Conservation (phyloP, 257 asterid species). For the Fraxinus cuspidata region DNA sequence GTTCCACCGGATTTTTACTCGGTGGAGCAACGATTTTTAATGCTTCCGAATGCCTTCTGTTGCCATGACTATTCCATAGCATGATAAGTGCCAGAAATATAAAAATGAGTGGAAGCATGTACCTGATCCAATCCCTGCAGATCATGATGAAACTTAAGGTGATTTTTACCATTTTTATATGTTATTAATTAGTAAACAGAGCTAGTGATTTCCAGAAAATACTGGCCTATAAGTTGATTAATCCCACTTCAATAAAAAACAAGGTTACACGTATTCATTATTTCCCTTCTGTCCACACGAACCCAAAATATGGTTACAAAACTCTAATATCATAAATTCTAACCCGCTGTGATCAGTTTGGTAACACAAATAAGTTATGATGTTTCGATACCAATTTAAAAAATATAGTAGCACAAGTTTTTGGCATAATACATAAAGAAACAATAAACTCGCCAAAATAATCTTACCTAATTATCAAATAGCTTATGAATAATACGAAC, state of each 20-base stretch:
- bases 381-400: not conserved
- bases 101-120: constrained; percentile 49
- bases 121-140: constrained; percentile 74
- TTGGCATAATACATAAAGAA: constrained; percentile 7
- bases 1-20: constrained; percentile 80
- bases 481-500: constrained; percentile 62
- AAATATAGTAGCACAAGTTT: not conserved
- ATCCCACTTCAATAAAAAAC: not conserved
- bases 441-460: not conserved
- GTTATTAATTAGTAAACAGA: not conserved
- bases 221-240: not conserved
- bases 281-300: not conserved
- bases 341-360: not conserved
- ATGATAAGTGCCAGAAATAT: constrained; percentile 55
- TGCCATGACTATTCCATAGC: constrained; percentile 57
- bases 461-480: constrained; percentile 54
- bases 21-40: constrained; percentile 69
- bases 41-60: constrained; percentile 57
- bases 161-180: constrained; percentile 7
- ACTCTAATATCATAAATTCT: not conserved
- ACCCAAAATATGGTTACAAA: not conserved
- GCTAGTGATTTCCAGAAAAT: not conserved
- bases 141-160: constrained; percentile 19
- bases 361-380: not conserved
- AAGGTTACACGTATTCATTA: not conserved